Evolutionary conservation across 371 early-diverging fungal genomes (phyloP).

Genomic region (Haplosporangium sp.): DNA sequence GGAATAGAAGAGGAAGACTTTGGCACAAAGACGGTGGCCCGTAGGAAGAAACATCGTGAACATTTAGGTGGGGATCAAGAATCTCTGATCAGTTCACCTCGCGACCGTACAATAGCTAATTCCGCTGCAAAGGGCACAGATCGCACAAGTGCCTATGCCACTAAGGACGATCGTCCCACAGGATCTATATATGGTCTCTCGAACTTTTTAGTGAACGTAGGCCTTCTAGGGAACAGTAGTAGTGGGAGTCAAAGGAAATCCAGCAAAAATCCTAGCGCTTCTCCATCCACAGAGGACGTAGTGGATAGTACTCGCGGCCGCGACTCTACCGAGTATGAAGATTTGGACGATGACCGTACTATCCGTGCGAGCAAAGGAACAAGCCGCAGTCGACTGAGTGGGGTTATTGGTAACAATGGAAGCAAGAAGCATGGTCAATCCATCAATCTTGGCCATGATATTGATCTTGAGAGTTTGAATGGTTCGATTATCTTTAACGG

Average conservation of each 20-base stretch:
- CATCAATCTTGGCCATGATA: constrained; percentile 28
- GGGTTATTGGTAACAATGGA: constrained; percentile 6
- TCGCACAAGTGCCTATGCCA: neutral
- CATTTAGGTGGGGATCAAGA: constrained; percentile 9
- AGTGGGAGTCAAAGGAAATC: neutral
- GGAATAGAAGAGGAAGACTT: neutral
- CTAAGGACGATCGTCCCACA: constrained; percentile 11
- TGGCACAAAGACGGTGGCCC: constrained; percentile 1
- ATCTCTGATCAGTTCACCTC: neutral
- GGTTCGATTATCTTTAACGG: constrained; percentile 49
- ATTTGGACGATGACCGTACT: constrained; percentile 38
- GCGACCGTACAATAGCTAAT: neutral
- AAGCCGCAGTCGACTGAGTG: constrained; percentile 21
- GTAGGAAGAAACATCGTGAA: constrained; percentile 33
- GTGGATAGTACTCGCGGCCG: neutral
- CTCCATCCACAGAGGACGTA: neutral
- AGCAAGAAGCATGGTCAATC: neutral
- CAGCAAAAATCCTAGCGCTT: neutral
- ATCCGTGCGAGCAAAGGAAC: constrained; percentile 47
- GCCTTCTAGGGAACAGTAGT: constrained; percentile 14
- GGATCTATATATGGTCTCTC: constrained; percentile 38
- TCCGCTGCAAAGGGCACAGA: neutral
- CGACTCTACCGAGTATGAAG: constrained; percentile 6
- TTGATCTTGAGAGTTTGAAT: constrained; percentile 51
- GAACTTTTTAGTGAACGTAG: constrained; percentile 41